phyloP scores from a whole-genome alignment of 139 green algal genomes.

The Chlorella vulgaris region DNA sequence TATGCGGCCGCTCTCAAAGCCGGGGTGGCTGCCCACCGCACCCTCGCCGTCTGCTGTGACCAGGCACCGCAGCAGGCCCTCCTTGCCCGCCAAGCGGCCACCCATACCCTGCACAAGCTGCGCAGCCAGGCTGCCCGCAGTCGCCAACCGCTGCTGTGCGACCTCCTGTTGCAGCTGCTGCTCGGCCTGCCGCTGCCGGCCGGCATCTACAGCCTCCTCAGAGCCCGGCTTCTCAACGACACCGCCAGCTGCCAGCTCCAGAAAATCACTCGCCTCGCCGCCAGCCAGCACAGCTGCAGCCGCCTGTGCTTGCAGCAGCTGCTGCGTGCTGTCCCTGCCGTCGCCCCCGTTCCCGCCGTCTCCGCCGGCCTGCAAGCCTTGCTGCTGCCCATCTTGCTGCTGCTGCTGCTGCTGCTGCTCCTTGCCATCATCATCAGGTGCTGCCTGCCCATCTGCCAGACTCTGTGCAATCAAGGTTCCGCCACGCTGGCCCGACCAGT shows the following conservation, averaged over 20 bases:
- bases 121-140: neutral
- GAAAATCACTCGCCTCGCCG: neutral
- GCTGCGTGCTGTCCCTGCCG: too few species aligned
- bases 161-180: neutral
- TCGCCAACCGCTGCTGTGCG: neutral
- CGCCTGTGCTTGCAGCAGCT: neutral
- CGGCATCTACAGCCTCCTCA: constrained; percentile 9
- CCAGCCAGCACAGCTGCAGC: constrained; percentile 1
- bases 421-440: too few species aligned
- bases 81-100: neutral
- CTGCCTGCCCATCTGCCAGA: neutral
- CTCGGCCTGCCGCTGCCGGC: neutral
- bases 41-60: constrained; percentile 5
- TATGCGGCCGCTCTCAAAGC: neutral
- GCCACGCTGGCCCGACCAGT: neutral
- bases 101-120: constrained; percentile 9
- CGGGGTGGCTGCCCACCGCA: constrained; percentile 10
- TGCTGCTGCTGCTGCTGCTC: neutral
- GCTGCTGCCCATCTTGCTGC: neutral
- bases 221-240: neutral
- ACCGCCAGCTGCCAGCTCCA: neutral
- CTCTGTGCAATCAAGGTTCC: constrained; percentile 6
- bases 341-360: too few species aligned
- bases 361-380: too few species aligned
- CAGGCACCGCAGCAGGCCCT: neutral